phyloP scores from a whole-genome alignment of 306 rosid genomes.

The Abrus precatorius region DNA sequence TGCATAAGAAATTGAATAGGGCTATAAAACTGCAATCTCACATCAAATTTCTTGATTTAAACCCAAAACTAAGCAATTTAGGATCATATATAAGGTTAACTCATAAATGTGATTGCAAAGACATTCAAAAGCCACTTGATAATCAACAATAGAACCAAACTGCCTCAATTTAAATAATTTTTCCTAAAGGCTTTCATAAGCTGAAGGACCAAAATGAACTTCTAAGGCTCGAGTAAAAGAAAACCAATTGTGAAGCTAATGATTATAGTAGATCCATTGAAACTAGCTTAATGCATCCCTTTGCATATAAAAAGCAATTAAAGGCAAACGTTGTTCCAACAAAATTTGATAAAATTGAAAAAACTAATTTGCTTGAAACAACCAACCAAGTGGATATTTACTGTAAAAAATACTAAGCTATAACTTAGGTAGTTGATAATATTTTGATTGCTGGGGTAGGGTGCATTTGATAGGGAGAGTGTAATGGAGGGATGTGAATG shows the following conservation, averaged over 20 bases:
- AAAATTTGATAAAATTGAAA: not conserved
- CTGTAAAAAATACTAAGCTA: no score
- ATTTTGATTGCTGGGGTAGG: no score
- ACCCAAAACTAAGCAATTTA: no score
- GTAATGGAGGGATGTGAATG: no score
- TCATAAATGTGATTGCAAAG: not conserved
- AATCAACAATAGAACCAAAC: not conserved
- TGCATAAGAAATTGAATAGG: not conserved
- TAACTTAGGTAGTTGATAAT: no score
- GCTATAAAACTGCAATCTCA: not conserved
- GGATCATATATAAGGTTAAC: no score
- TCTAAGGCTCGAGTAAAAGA: not conserved
- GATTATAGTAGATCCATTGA: no score
- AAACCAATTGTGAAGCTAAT: not conserved
- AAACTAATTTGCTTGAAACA: not conserved
- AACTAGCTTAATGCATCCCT: not conserved
- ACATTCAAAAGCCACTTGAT: not conserved
- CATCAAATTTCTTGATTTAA: not conserved
- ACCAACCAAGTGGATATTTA: not conserved
- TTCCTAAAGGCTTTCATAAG: not conserved
- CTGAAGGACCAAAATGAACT: not conserved
- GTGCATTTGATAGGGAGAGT: no score
- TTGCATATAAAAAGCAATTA: no score
- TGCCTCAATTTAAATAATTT: no score
- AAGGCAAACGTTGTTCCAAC: not conserved